These are phyloP conservation scores for Rhodotorula graminis DNA, from an alignment of 768 basidiomycete species.

Conservation along the genomic window DNA sequence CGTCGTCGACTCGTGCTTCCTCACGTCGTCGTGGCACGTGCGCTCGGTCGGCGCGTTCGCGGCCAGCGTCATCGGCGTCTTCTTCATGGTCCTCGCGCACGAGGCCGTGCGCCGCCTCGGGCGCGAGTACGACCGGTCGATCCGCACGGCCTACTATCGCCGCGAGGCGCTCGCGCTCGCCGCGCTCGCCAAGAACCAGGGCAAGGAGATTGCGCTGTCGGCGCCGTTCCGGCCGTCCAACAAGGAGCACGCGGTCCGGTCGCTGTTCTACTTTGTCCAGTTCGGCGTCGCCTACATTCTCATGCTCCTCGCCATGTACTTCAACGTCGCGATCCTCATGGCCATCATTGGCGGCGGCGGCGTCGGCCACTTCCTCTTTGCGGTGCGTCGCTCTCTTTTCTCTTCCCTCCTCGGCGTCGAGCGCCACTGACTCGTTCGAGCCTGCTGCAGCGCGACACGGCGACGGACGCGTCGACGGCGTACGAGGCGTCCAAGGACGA, in stretches of 20 bases:
- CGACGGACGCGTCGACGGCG: conserved; percentile 1
- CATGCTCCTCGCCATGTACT: conserved; percentile 45
- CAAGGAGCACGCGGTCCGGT: conserved; percentile 44
- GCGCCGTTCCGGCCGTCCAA: conserved; percentile 36
- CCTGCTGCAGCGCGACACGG: conserved; percentile 12
- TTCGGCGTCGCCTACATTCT: conserved; percentile 43
- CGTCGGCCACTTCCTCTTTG: conserved; percentile 16
- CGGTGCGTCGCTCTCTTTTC: not conserved
- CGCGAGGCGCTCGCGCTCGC: conserved; percentile 9
- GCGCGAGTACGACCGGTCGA: conserved; percentile 46
- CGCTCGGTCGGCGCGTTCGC: conserved; percentile 43
- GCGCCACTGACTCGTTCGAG: too few species aligned
- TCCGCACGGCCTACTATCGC: conserved; percentile 36
- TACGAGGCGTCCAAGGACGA: conserved; percentile 1
- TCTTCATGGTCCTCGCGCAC: conserved; percentile 46
- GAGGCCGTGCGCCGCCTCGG: conserved; percentile 45
- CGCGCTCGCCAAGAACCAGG: conserved; percentile 10
- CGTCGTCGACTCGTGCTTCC: conserved; percentile 46
- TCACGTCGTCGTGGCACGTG: conserved; percentile 45
- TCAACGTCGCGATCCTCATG: conserved; percentile 46
- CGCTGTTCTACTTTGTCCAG: conserved; percentile 43
- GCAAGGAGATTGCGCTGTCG: not conserved
- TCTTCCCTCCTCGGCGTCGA: not conserved
- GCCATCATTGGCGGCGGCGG: conserved; percentile 38
- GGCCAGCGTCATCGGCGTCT: conserved; percentile 47